phyloP scores from a whole-genome alignment of 305 asterid species.

The Solanum hybrid region DNA sequence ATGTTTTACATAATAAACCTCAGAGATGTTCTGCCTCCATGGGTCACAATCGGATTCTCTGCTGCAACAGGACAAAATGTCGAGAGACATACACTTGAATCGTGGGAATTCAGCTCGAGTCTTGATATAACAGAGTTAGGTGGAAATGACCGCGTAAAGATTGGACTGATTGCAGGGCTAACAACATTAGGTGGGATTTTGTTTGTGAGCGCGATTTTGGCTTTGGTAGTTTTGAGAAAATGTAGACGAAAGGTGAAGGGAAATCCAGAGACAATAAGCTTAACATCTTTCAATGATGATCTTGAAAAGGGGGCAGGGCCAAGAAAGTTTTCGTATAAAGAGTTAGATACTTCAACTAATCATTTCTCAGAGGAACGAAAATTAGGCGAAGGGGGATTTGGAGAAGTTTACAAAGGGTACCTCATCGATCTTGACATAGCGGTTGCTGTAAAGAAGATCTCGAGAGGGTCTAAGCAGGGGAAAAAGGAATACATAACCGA shows the following conservation, averaged over 20 bases:
- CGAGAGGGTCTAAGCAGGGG: conserved; percentile 24
- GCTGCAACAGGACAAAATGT: conserved; percentile 23
- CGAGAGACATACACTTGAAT: conserved; percentile 17
- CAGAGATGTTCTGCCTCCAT: conserved; percentile 26
- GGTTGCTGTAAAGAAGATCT: conserved; percentile 29
- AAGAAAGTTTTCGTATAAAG: conserved; percentile 18
- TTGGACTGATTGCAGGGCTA: conserved; percentile 12
- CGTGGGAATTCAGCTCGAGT: conserved; percentile 31
- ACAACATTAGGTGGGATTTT: neutral
- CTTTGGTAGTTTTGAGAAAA: conserved; percentile 1
- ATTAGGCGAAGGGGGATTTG: conserved; percentile 32
- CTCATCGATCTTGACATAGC: conserved; percentile 13
- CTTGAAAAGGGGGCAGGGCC: conserved; percentile 34
- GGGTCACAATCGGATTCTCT: conserved; percentile 35
- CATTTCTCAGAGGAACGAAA: conserved; percentile 20
- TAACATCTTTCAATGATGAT: conserved; percentile 20
- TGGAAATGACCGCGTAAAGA: neutral
- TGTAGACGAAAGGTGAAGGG: neutral
- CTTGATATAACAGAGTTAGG: conserved; percentile 2
- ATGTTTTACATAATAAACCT: conserved; percentile 27
- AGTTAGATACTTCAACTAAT: conserved; percentile 21
- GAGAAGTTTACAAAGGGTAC: conserved; percentile 26
- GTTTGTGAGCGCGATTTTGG: conserved; percentile 2
- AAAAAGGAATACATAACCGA: conserved; percentile 25
- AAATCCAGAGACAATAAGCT: neutral